Evolutionary conservation across 345 rosid genomes (phyloP), one percentile per base, ranked within the genome.

Genomic region (Conringia planisiliqua): DNA sequence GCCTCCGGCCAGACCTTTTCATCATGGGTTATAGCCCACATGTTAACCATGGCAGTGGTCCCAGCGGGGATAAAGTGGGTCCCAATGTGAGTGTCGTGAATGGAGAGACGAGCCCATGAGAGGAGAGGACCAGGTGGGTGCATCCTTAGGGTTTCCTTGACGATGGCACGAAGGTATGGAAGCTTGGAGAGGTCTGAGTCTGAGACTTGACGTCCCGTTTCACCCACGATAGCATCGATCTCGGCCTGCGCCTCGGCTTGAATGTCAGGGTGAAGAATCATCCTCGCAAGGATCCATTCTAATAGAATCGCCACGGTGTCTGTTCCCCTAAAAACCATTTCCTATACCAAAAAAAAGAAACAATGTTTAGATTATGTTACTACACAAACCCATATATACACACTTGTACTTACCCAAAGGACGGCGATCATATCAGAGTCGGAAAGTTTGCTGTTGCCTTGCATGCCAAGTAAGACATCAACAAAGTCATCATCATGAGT

Each of bases 101-200:
- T 82, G 30, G 96, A 85, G 3, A 89, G 85, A 64, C 98, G 82
- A 27, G 97, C 97, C 95, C 97, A 91, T n/a, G 97, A 91, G 17
- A 93, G 87, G 50, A 91, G 90, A 2, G 93, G 97, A n/a, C 97
- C 97, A 4, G 97, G 97, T 27, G 98, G 97, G 39, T 91, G 92
- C 86, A 88, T 74, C 70, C 97, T 86, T 18, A 91, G 75, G 33
- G 97, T 88, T 59, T 91, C 98, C 58, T 88, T 91, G 16, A 93
- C 85, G 0, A 93, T 78, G 47, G 90, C 92, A 4, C 71, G 87
- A 2, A 87, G 68, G 68, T 84, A 93, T 0, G 92, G 85, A 11
- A 90, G 88, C 58, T 83, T 81, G 0, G 82, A 65, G 33, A 93
- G 77, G 80, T 93, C 93, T 0, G 85, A 79, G 61, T 87, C 91